Evolutionary conservation across 2,329 filamentous ascomycete genomes (phyloP).

Genomic region (Colletotrichum scovillei): DNA sequence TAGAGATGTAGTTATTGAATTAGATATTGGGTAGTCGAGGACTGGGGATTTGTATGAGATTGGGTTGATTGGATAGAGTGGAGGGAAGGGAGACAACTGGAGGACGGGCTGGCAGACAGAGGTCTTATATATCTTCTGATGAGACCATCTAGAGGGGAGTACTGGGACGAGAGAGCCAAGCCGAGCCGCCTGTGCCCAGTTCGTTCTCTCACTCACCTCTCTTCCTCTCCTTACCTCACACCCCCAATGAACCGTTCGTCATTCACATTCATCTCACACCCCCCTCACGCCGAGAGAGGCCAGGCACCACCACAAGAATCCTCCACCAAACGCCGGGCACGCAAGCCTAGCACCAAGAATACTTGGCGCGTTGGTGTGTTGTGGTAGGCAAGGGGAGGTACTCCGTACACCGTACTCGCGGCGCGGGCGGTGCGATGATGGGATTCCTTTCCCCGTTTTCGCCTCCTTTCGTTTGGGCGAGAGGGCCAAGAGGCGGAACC

Average conservation of each 20-base stretch:
- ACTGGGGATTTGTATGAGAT: neutral
- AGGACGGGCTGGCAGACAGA: neutral
- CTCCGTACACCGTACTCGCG: neutral
- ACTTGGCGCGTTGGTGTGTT: neutral
- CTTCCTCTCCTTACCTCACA: neutral
- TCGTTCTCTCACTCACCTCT: neutral
- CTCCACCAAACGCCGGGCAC: slow-evolving; percentile 26
- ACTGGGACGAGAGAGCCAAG: neutral
- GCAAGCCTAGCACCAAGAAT: neutral
- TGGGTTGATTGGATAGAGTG: slow-evolving; percentile 12
- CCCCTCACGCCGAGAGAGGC: slow-evolving; percentile 24
- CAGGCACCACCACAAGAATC: slow-evolving; percentile 16
- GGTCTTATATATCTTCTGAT: slow-evolving; percentile 33
- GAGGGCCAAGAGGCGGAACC: neutral
- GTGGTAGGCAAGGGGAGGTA: neutral
- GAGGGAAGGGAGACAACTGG: neutral
- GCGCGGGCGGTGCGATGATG: neutral
- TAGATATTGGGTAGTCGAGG: neutral
- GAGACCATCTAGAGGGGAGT: slow-evolving; percentile 1
- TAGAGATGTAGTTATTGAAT: neutral
- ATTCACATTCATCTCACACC: neutral
- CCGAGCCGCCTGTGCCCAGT: neutral
- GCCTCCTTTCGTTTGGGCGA: neutral
- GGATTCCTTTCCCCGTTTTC: neutral
- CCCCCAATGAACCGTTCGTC: neutral